phyloP scores from a whole-genome alignment of 2,329 filamentous ascomycete species.

The Aureobasidium sp. region DNA sequence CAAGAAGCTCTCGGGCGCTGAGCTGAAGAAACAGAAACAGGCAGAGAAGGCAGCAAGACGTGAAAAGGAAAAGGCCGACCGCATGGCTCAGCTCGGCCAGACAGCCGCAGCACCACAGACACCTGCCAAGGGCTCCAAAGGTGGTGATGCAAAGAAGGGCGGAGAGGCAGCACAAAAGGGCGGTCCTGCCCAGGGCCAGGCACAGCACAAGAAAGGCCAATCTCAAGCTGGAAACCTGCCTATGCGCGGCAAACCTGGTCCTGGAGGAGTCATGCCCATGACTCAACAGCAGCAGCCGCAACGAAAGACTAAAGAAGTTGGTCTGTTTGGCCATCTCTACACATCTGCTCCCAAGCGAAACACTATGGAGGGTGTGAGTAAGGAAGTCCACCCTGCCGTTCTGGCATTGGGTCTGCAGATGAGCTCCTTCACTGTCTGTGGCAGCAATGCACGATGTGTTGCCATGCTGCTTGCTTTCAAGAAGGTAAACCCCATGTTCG shows the following conservation, averaged over 20 bases:
- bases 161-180: constrained; percentile 18
- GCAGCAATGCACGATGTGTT: constrained; percentile 80
- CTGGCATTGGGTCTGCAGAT: constrained; percentile 83
- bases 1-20: constrained; percentile 59
- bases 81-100: constrained; percentile 15
- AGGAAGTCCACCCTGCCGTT: constrained; percentile 77
- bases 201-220: constrained; percentile 17
- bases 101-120: constrained; percentile 19
- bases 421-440: constrained; percentile 77
- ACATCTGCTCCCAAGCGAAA: constrained; percentile 60
- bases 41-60: constrained; percentile 84
- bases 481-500: constrained; percentile 44
- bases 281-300: constrained; percentile 40
- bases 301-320: constrained; percentile 50
- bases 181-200: constrained; percentile 24
- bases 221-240: constrained; percentile 25
- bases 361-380: constrained; percentile 51
- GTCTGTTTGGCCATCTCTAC: constrained; percentile 71
- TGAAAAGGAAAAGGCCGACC: constrained; percentile 38
- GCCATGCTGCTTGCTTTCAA: constrained; percentile 86
- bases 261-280: constrained; percentile 10
- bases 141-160: constrained; percentile 24
- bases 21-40: constrained; percentile 81
- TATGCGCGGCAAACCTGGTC: constrained; percentile 17
- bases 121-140: constrained; percentile 23